Percentiles rank a stretch among this genome's conserved stretches.
phyloP scores from a whole-genome alignment of 306 rosid species.

The Pyrus bretschneideri region DNA sequence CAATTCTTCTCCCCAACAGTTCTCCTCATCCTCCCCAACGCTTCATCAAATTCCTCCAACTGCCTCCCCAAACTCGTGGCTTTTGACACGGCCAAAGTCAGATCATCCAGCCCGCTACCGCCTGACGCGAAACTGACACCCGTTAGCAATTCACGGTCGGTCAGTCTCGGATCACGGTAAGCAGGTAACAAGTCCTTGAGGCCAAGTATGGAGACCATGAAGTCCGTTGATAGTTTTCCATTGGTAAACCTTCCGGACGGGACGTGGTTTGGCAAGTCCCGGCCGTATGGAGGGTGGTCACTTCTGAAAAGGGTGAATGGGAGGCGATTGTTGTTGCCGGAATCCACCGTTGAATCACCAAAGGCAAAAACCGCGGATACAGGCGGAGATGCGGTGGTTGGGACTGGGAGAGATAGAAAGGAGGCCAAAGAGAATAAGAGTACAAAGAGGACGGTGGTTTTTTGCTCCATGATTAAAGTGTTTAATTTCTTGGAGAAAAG shows the following conservation, averaged over 20 bases:
- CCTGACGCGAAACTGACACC: constrained; percentile 43
- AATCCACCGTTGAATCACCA: constrained; percentile 43
- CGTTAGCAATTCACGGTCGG: constrained; percentile 20
- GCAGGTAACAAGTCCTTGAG: constrained; percentile 35
- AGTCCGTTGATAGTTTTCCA: constrained; percentile 36
- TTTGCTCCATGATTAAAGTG: background rate
- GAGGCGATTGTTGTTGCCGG: constrained; percentile 36
- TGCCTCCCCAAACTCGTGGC: constrained; percentile 17
- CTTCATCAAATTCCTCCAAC: constrained; percentile 25
- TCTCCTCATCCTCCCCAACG: constrained; percentile 11
- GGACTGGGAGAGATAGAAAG: background rate
- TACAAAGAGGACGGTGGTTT: background rate
- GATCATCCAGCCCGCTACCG: constrained; percentile 29
- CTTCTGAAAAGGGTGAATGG: background rate
- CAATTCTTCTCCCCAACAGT: constrained; percentile 19
- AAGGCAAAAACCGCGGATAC: constrained; percentile 29
- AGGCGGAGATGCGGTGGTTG: background rate
- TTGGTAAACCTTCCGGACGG: constrained; percentile 37
- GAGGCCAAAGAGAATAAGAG: background rate
- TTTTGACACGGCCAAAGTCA: background rate
- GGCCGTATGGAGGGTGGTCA: constrained; percentile 35
- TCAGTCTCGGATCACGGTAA: constrained; percentile 18
- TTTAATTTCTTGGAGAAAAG: background rate
- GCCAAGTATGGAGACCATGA: constrained; percentile 25
- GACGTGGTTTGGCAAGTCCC: constrained; percentile 17